Base-by-base conservation (phyloP, 345 rosid genomes). In the Gossypium arboreum region DNA sequence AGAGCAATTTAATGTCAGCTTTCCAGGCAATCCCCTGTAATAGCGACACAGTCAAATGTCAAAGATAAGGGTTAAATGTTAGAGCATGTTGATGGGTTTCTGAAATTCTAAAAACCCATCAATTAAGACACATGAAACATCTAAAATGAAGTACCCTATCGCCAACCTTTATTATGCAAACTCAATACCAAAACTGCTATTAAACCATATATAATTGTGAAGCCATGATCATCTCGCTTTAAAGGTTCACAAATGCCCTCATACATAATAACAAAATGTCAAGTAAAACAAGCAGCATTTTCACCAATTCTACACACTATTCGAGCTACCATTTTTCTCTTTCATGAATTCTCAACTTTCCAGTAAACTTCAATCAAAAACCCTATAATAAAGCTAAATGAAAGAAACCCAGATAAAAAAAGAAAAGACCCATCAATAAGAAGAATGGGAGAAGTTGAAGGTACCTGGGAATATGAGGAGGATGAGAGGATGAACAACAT, bases 1-100 rank as follows among this genome's bases (percentile, higher is more conserved):
- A 9, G 86, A 84, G 79, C 90, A 85, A 75, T 81, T 89, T 12
- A 71, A 60, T 68, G 65, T 69, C 56, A 81, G 7, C 76, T 80
- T 87, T 59, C 83, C 81, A 12, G 80, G 80, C 71, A 72, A 48
- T 52, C 63, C 78, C 83, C 89, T 89, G 54, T 57, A 74, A 2
- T 20, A 71, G 66, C 74, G 29, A 59, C 29, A 45, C 18, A 39
- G 48, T 48, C 59, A 52, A 34, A 11, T 55, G 16, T 50, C 43
- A 73, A 39, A n/a, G 9, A 17, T 29, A 61, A 1, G 41, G n/a
- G 39, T 60, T 64, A 24, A 12, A 57, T 11, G 52, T 11, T 1
- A 2, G 48, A 45, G 48, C 12, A 45, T 45, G 50, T 45, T 9
- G 13, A 45, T 45, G 50, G 50, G 3, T 9, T 45, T 45, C 12